Conservation (phyloP, 2,329 filamentous ascomycete species). For the Verticillium isaacii region DNA sequence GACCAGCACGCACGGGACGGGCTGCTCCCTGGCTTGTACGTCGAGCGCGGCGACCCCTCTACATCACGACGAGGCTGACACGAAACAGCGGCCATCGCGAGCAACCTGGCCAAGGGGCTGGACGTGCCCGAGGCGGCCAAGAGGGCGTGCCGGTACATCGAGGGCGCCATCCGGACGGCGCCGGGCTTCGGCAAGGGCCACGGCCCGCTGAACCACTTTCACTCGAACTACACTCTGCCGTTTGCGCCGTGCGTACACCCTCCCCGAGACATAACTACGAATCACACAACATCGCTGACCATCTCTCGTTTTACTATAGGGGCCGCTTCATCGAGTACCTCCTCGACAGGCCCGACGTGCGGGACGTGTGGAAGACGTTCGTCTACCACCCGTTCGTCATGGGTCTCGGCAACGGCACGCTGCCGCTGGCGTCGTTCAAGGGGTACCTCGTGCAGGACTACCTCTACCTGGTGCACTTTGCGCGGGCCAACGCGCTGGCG, state of each 20-base stretch:
- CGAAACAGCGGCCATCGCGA: conserved; percentile 65
- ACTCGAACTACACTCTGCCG: conserved; percentile 62
- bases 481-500: conserved; percentile 77
- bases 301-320: conserved; percentile 21
- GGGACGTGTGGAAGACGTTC: conserved; percentile 67
- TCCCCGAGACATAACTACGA: neutral
- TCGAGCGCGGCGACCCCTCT: conserved; percentile 9
- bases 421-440: conserved; percentile 76
- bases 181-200: conserved; percentile 59
- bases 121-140: conserved; percentile 56
- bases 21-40: conserved; percentile 86
- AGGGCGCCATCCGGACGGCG: conserved; percentile 64
- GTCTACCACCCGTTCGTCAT: conserved; percentile 80
- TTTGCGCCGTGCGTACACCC: conserved; percentile 54
- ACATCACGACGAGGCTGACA: neutral
- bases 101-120: conserved; percentile 60
- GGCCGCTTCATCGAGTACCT: conserved; percentile 82
- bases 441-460: conserved; percentile 91
- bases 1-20: conserved; percentile 88
- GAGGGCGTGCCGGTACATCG: conserved; percentile 65
- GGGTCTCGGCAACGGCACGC: conserved; percentile 67
- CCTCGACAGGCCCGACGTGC: conserved; percentile 70
- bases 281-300: neutral
- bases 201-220: conserved; percentile 75
- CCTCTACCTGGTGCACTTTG: conserved; percentile 86